phyloP scores from a whole-genome alignment of 1,284 basidiomycete genomes.

The Irpex sp. region DNA sequence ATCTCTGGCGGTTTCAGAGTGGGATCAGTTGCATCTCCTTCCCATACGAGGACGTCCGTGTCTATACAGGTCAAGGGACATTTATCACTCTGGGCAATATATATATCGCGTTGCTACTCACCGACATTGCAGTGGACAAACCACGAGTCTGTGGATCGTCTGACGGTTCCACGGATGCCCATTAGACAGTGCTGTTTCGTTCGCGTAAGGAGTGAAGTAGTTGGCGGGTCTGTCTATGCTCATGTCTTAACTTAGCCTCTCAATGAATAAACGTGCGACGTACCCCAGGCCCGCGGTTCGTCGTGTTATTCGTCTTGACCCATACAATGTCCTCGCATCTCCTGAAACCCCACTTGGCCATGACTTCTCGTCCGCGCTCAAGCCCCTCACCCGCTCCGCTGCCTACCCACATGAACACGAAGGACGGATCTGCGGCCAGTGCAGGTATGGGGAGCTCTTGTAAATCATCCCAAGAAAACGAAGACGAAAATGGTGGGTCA shows the following conservation, averaged over 20 bases:
- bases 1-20: conserved; percentile 91
- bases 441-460: conserved; percentile 80
- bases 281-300: conserved; percentile 73
- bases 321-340: conserved; percentile 97
- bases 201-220: conserved; percentile 78
- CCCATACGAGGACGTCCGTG: conserved; percentile 97
- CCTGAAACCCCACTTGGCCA: conserved; percentile 94
- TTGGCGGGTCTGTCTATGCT: conserved; percentile 71
- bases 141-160: conserved; percentile 89
- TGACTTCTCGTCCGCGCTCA: conserved; percentile 87
- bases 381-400: conserved; percentile 87
- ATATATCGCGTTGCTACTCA: conserved; percentile 30
- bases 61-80: conserved; percentile 42
- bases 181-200: conserved; percentile 97
- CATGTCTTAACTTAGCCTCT: neutral
- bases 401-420: conserved; percentile 97
- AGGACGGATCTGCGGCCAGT: conserved; percentile 88
- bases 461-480: conserved; percentile 83
- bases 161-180: conserved; percentile 97
- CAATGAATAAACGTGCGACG: conserved; percentile 7
- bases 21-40: conserved; percentile 77
- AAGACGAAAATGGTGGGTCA: conserved; percentile 82
- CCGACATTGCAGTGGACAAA: conserved; percentile 98
- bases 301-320: conserved; percentile 85
- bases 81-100: neutral